Conservation (phyloP, 176 grass and related monocot species). For the Stipa capillata region DNA sequence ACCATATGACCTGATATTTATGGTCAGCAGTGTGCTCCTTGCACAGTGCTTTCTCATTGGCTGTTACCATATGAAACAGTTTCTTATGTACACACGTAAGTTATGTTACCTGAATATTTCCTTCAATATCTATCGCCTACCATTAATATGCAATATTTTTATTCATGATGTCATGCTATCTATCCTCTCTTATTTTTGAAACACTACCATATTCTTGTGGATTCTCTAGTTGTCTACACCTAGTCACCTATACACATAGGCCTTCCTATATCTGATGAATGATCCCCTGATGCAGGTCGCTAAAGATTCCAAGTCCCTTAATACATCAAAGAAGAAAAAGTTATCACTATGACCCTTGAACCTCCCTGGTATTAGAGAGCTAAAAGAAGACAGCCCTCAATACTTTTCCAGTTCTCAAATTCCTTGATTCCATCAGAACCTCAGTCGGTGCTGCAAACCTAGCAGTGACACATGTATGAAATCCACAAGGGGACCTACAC, state of each 20-base stretch:
- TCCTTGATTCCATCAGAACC: not conserved
- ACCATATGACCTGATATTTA: not conserved
- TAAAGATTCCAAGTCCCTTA: slow-evolving; percentile 1
- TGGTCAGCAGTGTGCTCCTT: not conserved
- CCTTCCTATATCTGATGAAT: not conserved
- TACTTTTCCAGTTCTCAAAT: not conserved
- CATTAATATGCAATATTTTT: not conserved
- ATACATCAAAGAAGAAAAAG: slow-evolving; percentile 21
- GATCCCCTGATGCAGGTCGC: slow-evolving; percentile 21
- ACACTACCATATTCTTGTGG: not conserved
- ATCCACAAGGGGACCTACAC: not conserved
- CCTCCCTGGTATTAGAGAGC: not conserved
- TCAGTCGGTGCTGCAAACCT: not conserved
- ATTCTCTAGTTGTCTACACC: not conserved
- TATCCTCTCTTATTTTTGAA: too few relatives aligned
- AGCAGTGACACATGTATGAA: not conserved
- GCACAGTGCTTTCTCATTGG: not conserved
- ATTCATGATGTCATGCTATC: not conserved
- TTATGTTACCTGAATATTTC: not conserved
- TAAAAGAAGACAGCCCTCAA: not conserved
- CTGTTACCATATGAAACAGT: not conserved
- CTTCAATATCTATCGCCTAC: not conserved
- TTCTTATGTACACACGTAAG: not conserved
- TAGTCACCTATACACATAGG: not conserved
- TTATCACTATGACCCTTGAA: slow-evolving; percentile 12